A percentile compares a stretch with the other conserved stretches of the same genome.
These are phyloP conservation scores for Solanum pinnatisectum DNA, from an alignment of 257 asterid species.

Conservation along the genomic window DNA sequence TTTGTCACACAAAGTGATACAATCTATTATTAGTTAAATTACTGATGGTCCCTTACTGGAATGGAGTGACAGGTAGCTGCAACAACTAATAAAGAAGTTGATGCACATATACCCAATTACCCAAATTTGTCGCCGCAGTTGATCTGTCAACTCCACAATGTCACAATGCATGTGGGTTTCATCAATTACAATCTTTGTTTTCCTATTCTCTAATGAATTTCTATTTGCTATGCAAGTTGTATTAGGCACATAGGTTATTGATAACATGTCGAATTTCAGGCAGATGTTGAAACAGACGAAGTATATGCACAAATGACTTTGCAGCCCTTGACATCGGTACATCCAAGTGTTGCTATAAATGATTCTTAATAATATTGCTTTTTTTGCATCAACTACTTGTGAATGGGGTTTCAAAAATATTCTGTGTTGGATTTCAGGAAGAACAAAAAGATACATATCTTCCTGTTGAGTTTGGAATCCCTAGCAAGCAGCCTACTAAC, in stretches of 20 bases:
- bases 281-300: conserved; percentile 97
- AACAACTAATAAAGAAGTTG: conserved; percentile 87
- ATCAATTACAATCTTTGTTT: conserved; percentile 3
- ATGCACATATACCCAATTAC: conserved; percentile 89
- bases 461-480: conserved; percentile 83
- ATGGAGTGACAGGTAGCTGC: conserved; percentile 67
- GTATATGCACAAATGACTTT: conserved; percentile 96
- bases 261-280: conserved; percentile 47
- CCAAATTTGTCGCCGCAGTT: conserved; percentile 84
- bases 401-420: neutral
- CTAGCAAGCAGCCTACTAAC: conserved; percentile 86
- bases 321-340: conserved; percentile 87
- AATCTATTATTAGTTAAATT: neutral
- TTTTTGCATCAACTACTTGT: neutral
- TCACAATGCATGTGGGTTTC: conserved; percentile 91
- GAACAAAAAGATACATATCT: conserved; percentile 87
- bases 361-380: neutral
- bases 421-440: conserved; percentile 40
- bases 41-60: conserved; percentile 7
- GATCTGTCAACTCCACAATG: conserved; percentile 97
- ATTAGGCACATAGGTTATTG: neutral
- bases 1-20: neutral
- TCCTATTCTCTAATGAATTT: neutral
- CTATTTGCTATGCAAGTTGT: conserved; percentile 4
- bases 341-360: neutral